Evolutionary conservation across 2,329 filamentous ascomycete species (phyloP).

Genomic region (Nectriaceae sp.): DNA sequence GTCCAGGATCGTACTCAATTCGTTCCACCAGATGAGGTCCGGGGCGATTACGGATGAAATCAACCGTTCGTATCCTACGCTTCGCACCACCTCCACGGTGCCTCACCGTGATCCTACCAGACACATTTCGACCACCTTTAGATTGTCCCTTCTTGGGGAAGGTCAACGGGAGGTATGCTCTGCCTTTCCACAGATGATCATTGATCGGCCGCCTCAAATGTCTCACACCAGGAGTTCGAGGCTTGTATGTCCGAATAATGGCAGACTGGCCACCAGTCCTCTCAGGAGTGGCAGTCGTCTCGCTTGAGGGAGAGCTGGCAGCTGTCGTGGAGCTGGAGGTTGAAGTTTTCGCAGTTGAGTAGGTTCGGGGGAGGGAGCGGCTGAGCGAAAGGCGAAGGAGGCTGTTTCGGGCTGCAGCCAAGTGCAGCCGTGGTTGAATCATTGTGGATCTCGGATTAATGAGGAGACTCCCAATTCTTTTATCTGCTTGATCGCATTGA

Average conservation of each 20-base stretch:
- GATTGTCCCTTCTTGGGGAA: slow-evolving; percentile 90
- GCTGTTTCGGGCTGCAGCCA: slow-evolving; percentile 31
- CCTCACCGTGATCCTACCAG: slow-evolving; percentile 81
- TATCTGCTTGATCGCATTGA: slow-evolving; percentile 17
- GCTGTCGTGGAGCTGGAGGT: slow-evolving; percentile 3
- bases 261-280: slow-evolving; percentile 37
- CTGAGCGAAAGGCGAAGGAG: slow-evolving; percentile 30
- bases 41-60: slow-evolving; percentile 77
- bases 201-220: slow-evolving; percentile 93
- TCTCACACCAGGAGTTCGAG: slow-evolving; percentile 86
- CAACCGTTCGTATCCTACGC: slow-evolving; percentile 86
- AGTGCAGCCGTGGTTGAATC: slow-evolving; percentile 33
- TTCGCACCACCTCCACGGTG: slow-evolving; percentile 93
- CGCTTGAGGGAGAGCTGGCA: slow-evolving; percentile 13
- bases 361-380: slow-evolving; percentile 30
- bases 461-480: neutral
- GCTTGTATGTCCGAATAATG: slow-evolving; percentile 83
- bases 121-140: slow-evolving; percentile 90
- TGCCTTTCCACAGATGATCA: slow-evolving; percentile 94
- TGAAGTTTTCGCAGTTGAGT: slow-evolving; percentile 30
- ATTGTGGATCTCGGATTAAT: slow-evolving; percentile 21
- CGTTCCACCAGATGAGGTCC: slow-evolving; percentile 88
- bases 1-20: slow-evolving; percentile 94
- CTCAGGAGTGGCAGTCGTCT: slow-evolving; percentile 20
- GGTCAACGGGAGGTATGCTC: slow-evolving; percentile 80